These are phyloP conservation scores for Eucalyptus pauciflora DNA, from an alignment of 345 rosid genomes.

Conservation along the genomic window DNA sequence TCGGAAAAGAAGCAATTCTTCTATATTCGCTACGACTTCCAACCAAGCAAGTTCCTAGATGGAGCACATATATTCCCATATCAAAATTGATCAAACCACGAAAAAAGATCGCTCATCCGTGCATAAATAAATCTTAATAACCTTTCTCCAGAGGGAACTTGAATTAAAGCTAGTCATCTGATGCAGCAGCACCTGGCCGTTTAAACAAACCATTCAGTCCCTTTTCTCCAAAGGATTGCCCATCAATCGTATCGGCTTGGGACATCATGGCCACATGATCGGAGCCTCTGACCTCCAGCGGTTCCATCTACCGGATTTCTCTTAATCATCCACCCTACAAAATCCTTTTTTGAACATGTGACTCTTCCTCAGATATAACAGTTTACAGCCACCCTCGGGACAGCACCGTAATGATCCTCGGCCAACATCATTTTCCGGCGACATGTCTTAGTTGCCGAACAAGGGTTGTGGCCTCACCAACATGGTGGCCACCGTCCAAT, in stretches of 20 bases:
- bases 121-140: neutral
- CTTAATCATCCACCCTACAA: slow-evolving; percentile 19
- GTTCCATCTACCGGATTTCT: slow-evolving; percentile 14
- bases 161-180: neutral
- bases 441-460: slow-evolving; percentile 3
- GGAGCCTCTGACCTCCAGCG: slow-evolving; percentile 18
- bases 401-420: slow-evolving; percentile 20
- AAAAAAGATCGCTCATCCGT: neutral
- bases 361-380: slow-evolving; percentile 11
- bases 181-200: neutral
- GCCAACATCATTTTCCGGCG: slow-evolving; percentile 17
- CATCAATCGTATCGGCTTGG: neutral
- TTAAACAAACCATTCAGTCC: neutral
- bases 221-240: neutral
- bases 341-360: slow-evolving; percentile 1
- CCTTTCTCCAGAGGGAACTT: neutral
- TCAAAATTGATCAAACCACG: neutral
- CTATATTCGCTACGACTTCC: neutral
- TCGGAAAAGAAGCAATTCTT: neutral
- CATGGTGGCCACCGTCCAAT: slow-evolving; percentile 27
- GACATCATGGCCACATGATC: slow-evolving; percentile 42
- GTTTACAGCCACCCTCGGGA: slow-evolving; percentile 18
- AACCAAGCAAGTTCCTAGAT: neutral
- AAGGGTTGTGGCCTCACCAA: neutral
- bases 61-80: neutral